Evolutionary conservation across 805 yeast species (phyloP), one percentile per base, ranked within the genome.

Genomic region (Starmerella vaccinii): DNA sequence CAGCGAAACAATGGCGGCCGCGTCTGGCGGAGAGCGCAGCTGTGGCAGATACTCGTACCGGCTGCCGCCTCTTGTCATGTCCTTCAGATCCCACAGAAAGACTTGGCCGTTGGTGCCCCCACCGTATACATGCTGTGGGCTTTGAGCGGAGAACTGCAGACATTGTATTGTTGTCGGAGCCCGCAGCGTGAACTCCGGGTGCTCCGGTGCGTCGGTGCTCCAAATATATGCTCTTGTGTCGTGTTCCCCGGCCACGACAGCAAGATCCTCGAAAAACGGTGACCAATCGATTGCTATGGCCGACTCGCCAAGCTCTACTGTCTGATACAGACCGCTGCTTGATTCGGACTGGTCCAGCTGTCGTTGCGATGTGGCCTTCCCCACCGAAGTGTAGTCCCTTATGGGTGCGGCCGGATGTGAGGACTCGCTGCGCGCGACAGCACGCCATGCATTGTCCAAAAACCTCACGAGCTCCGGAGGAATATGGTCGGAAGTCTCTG

Each of bases 41-140:
- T 63, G 58, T 4, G 73, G 68, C 19, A 60, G 57, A 18, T 13
- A 57, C 15, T 15, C 63, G 57, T 5, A 49, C 35, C 54, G 46
- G 23, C 52, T 42, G 6, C 64, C 8, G 75, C 60, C 26, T 69
- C 38, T 26, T 10, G 21, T 10, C 29, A 77, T 70, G 53, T 80
- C 79, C 55, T 76, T 77, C 30, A 86, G 73, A 70, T 92, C 97
- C 96, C 97, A 92, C 49, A 89, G 76, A 61, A 76, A 82, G 49
- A 90, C 77, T 68, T 90, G 95, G 53, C 95, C 94, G 55, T 81
- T 79, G n/a, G 80, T 71, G 47, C 95, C 95, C 41, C 94, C 95
- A 4, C 52, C 59, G 23, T 45, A 56, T 9, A 57, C 46, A 16
- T 18, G 63, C 26, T 65, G 63, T 4, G 71, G 63, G 40, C 67